Evolutionary conservation across 148 eudicot genomes (phyloP), one percentile per base, ranked within the genome.

Genomic region (Cornus controversa): DNA sequence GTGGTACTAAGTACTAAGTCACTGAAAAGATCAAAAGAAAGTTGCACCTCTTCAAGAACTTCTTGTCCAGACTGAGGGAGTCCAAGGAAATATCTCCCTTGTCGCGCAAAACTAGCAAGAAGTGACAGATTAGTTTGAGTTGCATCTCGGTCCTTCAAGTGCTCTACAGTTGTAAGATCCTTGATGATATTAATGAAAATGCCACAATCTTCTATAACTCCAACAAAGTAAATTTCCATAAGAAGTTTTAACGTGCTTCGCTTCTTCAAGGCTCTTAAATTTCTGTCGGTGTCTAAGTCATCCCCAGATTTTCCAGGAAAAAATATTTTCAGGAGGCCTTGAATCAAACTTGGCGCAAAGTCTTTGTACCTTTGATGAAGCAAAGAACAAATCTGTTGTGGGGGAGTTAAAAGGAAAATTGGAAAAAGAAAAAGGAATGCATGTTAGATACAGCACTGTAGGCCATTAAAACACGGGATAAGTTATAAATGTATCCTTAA

Each of bases 301-400:
- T 96, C 99, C 42, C 78, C 84, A 15, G 92, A 83, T 79, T 96
- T 96, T 73, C 99, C 99, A 67, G 94, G 94, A 78, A 84, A 83
- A 47, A 93, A 96, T 70, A 87, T 81, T 86, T 91, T 96, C 73
- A 89, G 71, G 42, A 96, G 92, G 68, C 99, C 93, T 76, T 93
- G 94, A 77, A 86, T 80, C 77, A 96, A 84, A 84, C 87, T 90
- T 65, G 93, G 84, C 0, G 99, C 87, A 73, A 96, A 96, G 68
- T 96, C 99, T 75, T 83, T 88, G 86, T 96, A 96, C 79, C 99
- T 88, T 84, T 93, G 98, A 79, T 96, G 99, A 80, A 96, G 96
- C 88, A 91, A 84, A 65, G 98, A 96, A 81, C 99, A 96, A 47
- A 95, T 88, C 99, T 95, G 85, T 73, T 60, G 40, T 23, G 65